Conservation (phyloP, 768 basidiomycete species). For the Mycena vitilis region DNA sequence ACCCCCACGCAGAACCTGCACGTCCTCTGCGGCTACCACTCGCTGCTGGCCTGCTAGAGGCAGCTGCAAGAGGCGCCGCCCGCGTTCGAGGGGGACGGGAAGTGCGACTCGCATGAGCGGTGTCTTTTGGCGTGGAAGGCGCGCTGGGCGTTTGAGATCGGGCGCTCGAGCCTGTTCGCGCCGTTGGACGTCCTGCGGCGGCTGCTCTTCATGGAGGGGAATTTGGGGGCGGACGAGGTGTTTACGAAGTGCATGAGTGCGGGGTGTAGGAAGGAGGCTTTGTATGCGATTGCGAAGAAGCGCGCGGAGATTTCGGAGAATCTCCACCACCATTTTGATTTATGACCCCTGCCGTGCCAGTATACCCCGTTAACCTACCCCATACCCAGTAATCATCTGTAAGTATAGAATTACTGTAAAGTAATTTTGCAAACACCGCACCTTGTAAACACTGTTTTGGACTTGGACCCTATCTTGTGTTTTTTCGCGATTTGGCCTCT, state of each 20-base stretch:
- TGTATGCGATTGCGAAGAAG: constrained; percentile 47
- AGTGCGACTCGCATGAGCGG: constrained; percentile 49
- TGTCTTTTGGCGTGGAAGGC: constrained; percentile 53
- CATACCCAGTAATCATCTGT: constrained; percentile 12
- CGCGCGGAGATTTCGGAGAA: constrained; percentile 47
- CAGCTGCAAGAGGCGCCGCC: constrained; percentile 45
- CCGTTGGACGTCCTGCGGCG: constrained; percentile 51
- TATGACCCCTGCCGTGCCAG: constrained; percentile 32
- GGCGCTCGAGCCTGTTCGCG: constrained; percentile 39
- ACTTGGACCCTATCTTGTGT: too few species aligned
- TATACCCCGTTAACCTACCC: constrained; percentile 14
- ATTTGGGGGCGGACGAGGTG: constrained; percentile 45
- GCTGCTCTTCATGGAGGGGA: constrained; percentile 46
- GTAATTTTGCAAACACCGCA: too few species aligned
- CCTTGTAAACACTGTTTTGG: too few species aligned
- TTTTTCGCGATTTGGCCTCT: too few species aligned
- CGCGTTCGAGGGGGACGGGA: constrained; percentile 42
- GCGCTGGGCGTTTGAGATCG: constrained; percentile 47
- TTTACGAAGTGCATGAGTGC: constrained; percentile 47
- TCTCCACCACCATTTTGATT: constrained; percentile 54
- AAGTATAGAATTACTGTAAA: too few species aligned
- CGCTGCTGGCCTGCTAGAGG: constrained; percentile 49
- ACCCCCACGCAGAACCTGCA: constrained; percentile 45
- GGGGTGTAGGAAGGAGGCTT: constrained; percentile 49
- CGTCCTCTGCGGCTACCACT: constrained; percentile 49